These are phyloP conservation scores for Yarrowia sp. DNA, from an alignment of 805 yeast species.

Conservation along the genomic window DNA sequence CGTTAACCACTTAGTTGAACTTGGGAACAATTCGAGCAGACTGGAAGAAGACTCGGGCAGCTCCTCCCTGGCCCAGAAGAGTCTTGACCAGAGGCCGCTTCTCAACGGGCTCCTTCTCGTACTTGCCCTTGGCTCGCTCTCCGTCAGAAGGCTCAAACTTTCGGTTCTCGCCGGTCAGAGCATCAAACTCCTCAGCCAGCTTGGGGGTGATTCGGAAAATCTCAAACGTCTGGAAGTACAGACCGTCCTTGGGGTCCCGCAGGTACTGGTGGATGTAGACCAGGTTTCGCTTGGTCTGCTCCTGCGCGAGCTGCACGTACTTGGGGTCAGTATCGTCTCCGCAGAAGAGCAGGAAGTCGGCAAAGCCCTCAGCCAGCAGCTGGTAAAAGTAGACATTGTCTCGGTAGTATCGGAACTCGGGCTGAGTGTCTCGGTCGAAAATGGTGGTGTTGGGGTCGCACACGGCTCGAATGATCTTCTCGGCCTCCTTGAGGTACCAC, in stretches of 20 bases:
- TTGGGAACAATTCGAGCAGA: conserved; percentile 55
- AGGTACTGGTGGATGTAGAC: conserved; percentile 54
- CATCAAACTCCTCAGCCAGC: conserved; percentile 49
- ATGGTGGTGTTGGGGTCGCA: conserved; percentile 54
- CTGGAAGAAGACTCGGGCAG: conserved; percentile 67
- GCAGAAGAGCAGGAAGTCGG: conserved; percentile 56
- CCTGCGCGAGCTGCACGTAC: conserved; percentile 34
- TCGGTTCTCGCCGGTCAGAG: conserved; percentile 55
- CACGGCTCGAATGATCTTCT: conserved; percentile 50
- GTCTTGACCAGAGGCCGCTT: conserved; percentile 46
- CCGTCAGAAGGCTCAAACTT: conserved; percentile 48
- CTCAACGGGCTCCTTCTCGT: conserved; percentile 35
- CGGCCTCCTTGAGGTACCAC: conserved; percentile 45
- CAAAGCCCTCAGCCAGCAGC: conserved; percentile 61
- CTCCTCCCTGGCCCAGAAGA: conserved; percentile 61
- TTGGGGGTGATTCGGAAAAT: conserved; percentile 52
- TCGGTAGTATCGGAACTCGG: conserved; percentile 57
- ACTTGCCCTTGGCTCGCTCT: conserved; percentile 41
- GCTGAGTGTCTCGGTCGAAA: conserved; percentile 60
- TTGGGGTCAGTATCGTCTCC: conserved; percentile 40
- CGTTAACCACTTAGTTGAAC: not conserved
- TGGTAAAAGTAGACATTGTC: conserved; percentile 63
- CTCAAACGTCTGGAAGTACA: conserved; percentile 58
- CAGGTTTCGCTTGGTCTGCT: conserved; percentile 42
- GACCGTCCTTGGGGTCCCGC: conserved; percentile 55